These are phyloP conservation scores for Centrapalus pauciflorus DNA, from an alignment of 129 eudicot genomes.

Conservation along the genomic window DNA sequence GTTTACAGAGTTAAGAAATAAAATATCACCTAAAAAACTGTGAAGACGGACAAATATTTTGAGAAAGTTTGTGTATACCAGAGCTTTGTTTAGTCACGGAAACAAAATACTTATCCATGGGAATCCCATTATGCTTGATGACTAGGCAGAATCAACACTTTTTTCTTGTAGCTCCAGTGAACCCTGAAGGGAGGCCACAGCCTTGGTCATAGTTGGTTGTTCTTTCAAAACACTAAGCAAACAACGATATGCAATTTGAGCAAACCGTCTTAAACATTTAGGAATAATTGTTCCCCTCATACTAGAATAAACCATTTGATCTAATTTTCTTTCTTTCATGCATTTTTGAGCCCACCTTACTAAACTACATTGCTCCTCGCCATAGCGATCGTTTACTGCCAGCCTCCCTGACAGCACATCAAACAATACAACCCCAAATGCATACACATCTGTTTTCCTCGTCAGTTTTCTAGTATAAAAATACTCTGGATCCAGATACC, in stretches of 20 bases:
- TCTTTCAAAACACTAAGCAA: not conserved
- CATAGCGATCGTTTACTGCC: constrained; percentile 3
- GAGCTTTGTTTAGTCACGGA: not conserved
- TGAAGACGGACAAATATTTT: too few relatives aligned
- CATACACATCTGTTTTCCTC: constrained; percentile 26
- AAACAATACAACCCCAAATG: constrained; percentile 32
- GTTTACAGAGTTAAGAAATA: not conserved
- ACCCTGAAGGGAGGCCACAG: constrained; percentile 10
- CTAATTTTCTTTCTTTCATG: not conserved
- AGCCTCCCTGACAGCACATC: constrained; percentile 24
- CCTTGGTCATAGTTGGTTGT: constrained; percentile 30
- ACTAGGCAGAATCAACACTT: not conserved
- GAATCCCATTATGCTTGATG: not conserved
- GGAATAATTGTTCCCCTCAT: constrained; percentile 9
- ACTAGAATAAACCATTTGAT: constrained; percentile 9
- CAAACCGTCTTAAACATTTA: constrained; percentile 6
- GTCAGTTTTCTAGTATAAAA: constrained; percentile 11
- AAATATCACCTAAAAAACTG: not conserved
- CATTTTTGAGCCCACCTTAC: constrained; percentile 22
- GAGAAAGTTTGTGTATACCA: not conserved
- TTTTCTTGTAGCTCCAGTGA: not conserved
- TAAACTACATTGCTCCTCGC: constrained; percentile 22
- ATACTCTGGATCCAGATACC: constrained; percentile 29
- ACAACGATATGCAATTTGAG: constrained; percentile 21
- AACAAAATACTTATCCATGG: not conserved